Conservation (phyloP, 106 monocot species). For the Dendrobium chrysotoxum region DNA sequence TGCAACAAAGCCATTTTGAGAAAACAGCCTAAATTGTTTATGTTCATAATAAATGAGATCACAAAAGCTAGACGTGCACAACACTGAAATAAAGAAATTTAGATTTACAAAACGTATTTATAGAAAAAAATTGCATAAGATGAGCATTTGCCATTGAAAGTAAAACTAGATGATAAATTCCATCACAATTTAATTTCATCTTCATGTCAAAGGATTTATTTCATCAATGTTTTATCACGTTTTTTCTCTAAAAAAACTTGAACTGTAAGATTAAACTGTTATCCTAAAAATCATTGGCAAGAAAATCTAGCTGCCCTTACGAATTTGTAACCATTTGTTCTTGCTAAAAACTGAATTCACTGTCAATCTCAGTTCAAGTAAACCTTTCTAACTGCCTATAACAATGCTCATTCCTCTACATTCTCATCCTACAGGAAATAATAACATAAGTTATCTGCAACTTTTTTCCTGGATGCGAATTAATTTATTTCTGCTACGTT, state of each 20-base stretch:
- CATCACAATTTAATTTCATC: not conserved
- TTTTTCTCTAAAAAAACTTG: not conserved
- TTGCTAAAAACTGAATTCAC: not conserved
- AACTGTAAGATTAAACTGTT: not conserved
- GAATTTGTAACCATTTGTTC: not conserved
- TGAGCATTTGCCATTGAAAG: not conserved
- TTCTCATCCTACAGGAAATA: no score
- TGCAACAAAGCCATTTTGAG: slow-evolving; percentile 19
- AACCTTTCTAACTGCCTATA: not conserved
- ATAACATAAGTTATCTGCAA: not conserved
- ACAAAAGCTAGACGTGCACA: not conserved
- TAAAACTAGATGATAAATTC: not conserved
- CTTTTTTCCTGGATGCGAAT: not conserved
- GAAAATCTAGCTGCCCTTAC: not conserved
- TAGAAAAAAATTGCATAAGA: not conserved
- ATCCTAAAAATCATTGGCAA: not conserved
- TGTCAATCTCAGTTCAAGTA: not conserved
- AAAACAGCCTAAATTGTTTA: not conserved
- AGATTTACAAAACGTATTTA: not conserved
- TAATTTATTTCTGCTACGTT: not conserved
- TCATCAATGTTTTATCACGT: not conserved
- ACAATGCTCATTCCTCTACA: not conserved
- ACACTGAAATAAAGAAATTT: not conserved
- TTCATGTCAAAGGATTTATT: not conserved
- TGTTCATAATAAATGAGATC: not conserved